phyloP scores from a whole-genome alignment of 1,284 basidiomycete genomes.

The Microbotryum saponariae region DNA sequence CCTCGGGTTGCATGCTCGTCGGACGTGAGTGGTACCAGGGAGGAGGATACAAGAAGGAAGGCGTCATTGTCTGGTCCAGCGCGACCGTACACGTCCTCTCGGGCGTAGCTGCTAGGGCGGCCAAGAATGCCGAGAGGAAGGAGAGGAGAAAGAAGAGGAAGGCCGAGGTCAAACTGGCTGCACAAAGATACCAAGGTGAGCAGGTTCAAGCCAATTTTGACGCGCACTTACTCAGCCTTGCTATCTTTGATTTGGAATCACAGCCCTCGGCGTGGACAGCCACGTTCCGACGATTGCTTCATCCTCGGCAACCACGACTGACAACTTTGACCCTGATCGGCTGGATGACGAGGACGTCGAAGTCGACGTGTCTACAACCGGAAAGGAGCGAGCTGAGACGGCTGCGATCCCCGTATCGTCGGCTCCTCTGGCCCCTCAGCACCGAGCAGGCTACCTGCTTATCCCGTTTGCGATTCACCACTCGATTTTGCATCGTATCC shows the following conservation, averaged over 20 bases:
- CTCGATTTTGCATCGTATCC: conserved; percentile 30
- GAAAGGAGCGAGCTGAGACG: neutral
- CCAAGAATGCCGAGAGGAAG: conserved; percentile 6
- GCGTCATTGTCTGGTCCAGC: conserved; percentile 29
- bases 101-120: conserved; percentile 18
- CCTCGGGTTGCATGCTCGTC: conserved; percentile 29
- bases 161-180: neutral
- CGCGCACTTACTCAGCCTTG: neutral
- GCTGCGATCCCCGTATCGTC: neutral
- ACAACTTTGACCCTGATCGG: neutral
- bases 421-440: conserved; percentile 16
- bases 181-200: neutral
- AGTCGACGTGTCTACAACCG: neutral
- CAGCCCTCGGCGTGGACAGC: conserved; percentile 5
- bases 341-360: conserved; percentile 1
- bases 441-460: conserved; percentile 32
- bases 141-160: conserved; percentile 15
- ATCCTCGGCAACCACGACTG: neutral
- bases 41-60: conserved; percentile 17
- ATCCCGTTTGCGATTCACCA: conserved; percentile 30
- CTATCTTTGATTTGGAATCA: conserved; percentile 4
- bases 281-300: conserved; percentile 1
- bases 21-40: conserved; percentile 34
- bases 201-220: neutral
- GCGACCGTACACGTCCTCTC: conserved; percentile 24